Percentiles rank a stretch among this genome's conserved stretches.
phyloP scores from a whole-genome alignment of 441 rosid species.

The Syzygium syzygioides region DNA sequence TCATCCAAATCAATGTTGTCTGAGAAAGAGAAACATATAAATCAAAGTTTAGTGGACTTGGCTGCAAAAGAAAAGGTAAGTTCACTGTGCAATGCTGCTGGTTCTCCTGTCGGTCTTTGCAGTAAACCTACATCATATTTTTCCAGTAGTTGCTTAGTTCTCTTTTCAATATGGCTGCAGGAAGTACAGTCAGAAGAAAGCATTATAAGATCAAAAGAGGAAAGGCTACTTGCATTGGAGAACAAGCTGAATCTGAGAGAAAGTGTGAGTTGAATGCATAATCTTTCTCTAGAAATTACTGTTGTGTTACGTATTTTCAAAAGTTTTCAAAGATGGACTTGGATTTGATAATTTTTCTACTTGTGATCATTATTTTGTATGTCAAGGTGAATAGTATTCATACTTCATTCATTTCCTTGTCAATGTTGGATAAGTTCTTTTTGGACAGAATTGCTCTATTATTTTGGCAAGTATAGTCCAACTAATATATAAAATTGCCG shows the following conservation, averaged over 20 bases:
- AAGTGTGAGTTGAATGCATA: constrained; percentile 39
- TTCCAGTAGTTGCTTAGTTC: constrained; percentile 1
- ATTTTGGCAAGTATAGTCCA: not conserved
- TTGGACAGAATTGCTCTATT: not conserved
- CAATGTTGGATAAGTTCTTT: not conserved
- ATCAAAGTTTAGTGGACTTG: constrained; percentile 42
- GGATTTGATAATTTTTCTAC: not conserved
- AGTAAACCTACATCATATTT: not conserved
- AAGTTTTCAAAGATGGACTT: not conserved
- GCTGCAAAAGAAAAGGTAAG: constrained; percentile 57
- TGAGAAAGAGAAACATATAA: constrained; percentile 46
- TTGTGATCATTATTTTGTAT: not conserved
- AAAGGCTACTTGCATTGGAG: constrained; percentile 49
- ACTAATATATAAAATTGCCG: not conserved
- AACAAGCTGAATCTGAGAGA: constrained; percentile 59
- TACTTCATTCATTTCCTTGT: not conserved
- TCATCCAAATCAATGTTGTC: constrained; percentile 39
- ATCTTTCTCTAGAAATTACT: not conserved
- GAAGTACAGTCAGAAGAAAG: constrained; percentile 36
- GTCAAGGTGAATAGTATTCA: not conserved
- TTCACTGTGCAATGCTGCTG: constrained; percentile 7
- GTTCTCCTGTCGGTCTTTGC: not conserved
- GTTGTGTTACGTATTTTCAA: not conserved
- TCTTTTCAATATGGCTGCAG: constrained; percentile 23
- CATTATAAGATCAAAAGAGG: constrained; percentile 44